A percentile compares a stretch with the other conserved stretches of the same genome.
phyloP scores from a whole-genome alignment of 1,139 yeast species.

The Pichia sp. region DNA sequence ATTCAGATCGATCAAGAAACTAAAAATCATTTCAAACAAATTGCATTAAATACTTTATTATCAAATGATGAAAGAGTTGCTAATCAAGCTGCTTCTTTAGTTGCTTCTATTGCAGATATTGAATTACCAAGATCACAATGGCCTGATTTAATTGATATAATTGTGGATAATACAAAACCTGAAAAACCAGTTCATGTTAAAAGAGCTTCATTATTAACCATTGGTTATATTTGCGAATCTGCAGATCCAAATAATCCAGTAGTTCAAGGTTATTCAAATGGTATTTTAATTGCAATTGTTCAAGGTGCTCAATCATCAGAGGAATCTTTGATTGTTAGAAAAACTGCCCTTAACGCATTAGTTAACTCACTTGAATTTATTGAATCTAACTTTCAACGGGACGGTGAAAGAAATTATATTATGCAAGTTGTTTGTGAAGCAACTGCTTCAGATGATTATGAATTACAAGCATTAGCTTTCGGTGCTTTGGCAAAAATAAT shows the following conservation, averaged over 20 bases:
- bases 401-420: conserved; percentile 91
- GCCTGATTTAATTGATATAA: conserved; percentile 76
- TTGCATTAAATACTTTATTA: conserved; percentile 58
- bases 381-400: conserved; percentile 78
- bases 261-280: conserved; percentile 79
- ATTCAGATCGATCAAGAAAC: conserved; percentile 45
- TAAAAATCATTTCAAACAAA: conserved; percentile 60
- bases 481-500: conserved; percentile 92
- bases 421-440: conserved; percentile 99
- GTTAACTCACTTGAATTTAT: conserved; percentile 89
- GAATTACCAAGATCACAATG: conserved; percentile 85
- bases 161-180: conserved; percentile 78
- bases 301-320: conserved; percentile 91
- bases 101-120: conserved; percentile 92
- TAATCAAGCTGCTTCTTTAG: conserved; percentile 83
- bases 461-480: conserved; percentile 88
- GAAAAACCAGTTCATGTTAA: conserved; percentile 75
- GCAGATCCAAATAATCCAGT: conserved; percentile 83
- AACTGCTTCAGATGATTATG: conserved; percentile 78
- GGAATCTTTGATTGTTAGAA: conserved; percentile 65
- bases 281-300: conserved; percentile 88
- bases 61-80: conserved; percentile 76
- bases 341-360: conserved; percentile 87
- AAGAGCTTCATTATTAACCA: conserved; percentile 78
- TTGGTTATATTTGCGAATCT: conserved; percentile 93